These are phyloP conservation scores for Termitomyces sp. DNA, from an alignment of 768 basidiomycete genomes.

Conservation along the genomic window DNA sequence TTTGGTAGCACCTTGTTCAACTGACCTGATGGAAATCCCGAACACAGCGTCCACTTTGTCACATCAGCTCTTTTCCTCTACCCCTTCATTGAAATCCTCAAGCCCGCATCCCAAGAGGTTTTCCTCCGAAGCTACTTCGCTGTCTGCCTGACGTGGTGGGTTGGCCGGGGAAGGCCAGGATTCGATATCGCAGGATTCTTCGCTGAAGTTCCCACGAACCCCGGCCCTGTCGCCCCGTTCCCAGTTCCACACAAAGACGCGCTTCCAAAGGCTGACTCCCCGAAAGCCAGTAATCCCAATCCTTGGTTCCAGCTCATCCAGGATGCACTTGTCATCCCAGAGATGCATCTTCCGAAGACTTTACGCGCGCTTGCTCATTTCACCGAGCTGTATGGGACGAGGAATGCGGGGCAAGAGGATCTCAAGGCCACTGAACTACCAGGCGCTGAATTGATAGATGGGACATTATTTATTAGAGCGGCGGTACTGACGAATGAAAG, in stretches of 20 bases:
- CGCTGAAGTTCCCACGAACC: constrained; percentile 18
- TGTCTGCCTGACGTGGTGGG: constrained; percentile 44
- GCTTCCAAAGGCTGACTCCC: constrained; percentile 24
- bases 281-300: constrained; percentile 37
- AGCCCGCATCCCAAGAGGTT: constrained; percentile 37
- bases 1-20: not conserved
- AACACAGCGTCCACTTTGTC: constrained; percentile 53
- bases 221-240: constrained; percentile 12
- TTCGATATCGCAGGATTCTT: constrained; percentile 49
- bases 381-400: constrained; percentile 19
- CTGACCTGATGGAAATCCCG: not conserved
- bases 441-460: constrained; percentile 45
- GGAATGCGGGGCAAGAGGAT: constrained; percentile 21
- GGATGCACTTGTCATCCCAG: constrained; percentile 47
- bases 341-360: constrained; percentile 41
- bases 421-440: constrained; percentile 29
- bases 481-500: constrained; percentile 43
- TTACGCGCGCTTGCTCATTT: constrained; percentile 34
- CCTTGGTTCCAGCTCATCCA: constrained; percentile 56
- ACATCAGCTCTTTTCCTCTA: constrained; percentile 62
- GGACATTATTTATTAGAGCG: constrained; percentile 50
- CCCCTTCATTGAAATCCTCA: constrained; percentile 36
- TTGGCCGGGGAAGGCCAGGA: constrained; percentile 48
- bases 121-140: constrained; percentile 57
- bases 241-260: constrained; percentile 20